Evolutionary conservation across 129 eudicot genomes (phyloP).

Genomic region (Arctium minus): DNA sequence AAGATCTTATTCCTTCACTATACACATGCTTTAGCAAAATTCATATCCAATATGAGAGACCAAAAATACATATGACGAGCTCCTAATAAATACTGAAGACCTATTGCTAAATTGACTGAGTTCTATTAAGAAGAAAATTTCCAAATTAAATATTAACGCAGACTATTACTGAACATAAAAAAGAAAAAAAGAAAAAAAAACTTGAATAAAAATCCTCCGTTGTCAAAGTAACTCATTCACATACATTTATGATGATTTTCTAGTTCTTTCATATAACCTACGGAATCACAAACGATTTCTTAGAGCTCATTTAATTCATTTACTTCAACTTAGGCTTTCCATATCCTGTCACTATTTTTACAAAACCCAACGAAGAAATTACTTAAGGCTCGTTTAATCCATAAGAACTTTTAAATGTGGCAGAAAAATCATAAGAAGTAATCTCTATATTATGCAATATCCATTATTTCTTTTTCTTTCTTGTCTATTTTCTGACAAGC

Average conservation of each 20-base stretch:
- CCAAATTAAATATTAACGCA: neutral
- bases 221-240: neutral
- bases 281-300: neutral
- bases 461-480: neutral
- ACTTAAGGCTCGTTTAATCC: neutral
- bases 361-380: neutral
- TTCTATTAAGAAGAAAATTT: neutral
- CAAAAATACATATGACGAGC: neutral
- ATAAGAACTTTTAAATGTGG: neutral
- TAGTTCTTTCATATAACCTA: neutral
- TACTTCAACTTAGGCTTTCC: neutral
- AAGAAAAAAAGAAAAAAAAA: neutral
- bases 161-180: neutral
- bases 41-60: neutral
- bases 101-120: neutral
- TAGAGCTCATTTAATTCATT: neutral
- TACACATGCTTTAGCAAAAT: neutral
- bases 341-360: neutral
- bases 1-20: slow-evolving; percentile 7
- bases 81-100: neutral
- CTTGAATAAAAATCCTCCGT: neutral
- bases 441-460: neutral
- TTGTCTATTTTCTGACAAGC: neutral
- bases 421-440: neutral
- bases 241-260: neutral